These are phyloP conservation scores for Polytrichum commune DNA, from an alignment of 225 moss, liverwort and hornwort species.

Conservation along the genomic window DNA sequence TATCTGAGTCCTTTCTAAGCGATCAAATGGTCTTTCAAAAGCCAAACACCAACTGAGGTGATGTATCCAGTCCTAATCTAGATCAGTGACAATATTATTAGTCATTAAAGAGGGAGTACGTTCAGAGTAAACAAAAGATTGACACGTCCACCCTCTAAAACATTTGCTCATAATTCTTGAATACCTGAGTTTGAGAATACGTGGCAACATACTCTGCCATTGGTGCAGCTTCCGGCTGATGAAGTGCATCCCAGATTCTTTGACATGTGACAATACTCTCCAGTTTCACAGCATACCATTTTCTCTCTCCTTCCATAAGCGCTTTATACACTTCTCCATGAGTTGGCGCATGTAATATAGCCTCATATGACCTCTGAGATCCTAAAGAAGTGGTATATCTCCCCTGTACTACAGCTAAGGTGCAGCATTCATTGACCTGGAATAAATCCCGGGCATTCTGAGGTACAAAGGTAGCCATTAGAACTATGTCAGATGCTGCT, in stretches of 20 bases:
- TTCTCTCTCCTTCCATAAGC: conserved; percentile 23
- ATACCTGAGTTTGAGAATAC: conserved; percentile 41
- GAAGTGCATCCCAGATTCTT: conserved; percentile 58
- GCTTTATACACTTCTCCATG: conserved; percentile 29
- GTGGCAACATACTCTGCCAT: conserved; percentile 44
- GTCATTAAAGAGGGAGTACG: no score
- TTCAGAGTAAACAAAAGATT: no score
- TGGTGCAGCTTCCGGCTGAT: conserved; percentile 37
- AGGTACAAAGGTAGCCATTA: conserved; percentile 35
- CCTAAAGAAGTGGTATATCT: conserved; percentile 24
- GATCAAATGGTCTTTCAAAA: neutral
- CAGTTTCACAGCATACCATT: conserved; percentile 46
- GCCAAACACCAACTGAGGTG: neutral
- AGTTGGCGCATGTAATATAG: conserved; percentile 26
- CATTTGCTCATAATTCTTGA: neutral
- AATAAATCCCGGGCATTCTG: conserved; percentile 28
- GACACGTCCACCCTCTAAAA: no score
- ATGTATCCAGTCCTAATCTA: neutral
- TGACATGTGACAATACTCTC: conserved; percentile 56
- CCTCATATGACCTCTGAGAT: conserved; percentile 35
- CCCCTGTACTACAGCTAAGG: conserved; percentile 48
- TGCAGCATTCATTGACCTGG: conserved; percentile 21
- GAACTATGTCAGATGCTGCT: conserved; percentile 49
- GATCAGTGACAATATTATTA: neutral
- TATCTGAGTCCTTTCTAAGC: neutral